Percentiles rank a stretch among this genome's conserved stretches.
phyloP scores from a whole-genome alignment of 2,329 filamentous ascomycete genomes.

The Aspergillus phoenicis region DNA sequence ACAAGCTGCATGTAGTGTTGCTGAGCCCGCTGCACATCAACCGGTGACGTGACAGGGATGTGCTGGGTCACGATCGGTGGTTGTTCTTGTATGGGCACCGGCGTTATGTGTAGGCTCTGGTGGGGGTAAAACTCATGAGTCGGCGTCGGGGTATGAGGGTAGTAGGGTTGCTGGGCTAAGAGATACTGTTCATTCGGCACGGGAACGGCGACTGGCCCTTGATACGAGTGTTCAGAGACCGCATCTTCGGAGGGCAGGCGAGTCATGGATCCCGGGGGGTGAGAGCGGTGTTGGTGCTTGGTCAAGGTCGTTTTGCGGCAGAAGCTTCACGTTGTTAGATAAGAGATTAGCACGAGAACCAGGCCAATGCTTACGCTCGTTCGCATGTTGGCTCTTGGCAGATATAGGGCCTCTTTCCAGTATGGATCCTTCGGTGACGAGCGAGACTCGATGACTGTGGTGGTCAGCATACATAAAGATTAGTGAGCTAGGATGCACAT shows the following conservation, averaged over 20 bases:
- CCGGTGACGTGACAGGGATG: slow-evolving; percentile 33
- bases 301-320: slow-evolving; percentile 47
- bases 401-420: slow-evolving; percentile 45
- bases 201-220: slow-evolving; percentile 32
- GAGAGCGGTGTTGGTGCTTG: slow-evolving; percentile 45
- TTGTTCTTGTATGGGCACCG: slow-evolving; percentile 34
- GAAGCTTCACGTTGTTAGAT: slow-evolving; percentile 31
- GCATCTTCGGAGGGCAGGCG: slow-evolving; percentile 41
- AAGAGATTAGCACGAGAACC: background rate
- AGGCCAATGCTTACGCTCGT: slow-evolving; percentile 33
- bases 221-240: slow-evolving; percentile 41
- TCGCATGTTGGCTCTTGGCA: slow-evolving; percentile 45
- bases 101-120: slow-evolving; percentile 35
- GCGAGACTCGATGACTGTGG: slow-evolving; percentile 44
- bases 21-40: slow-evolving; percentile 32
- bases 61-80: slow-evolving; percentile 35
- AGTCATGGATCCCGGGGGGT: slow-evolving; percentile 37
- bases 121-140: slow-evolving; percentile 42
- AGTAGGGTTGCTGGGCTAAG: slow-evolving; percentile 40
- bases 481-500: slow-evolving; percentile 20
- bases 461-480: slow-evolving; percentile 12
- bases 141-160: slow-evolving; percentile 36
- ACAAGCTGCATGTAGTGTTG: slow-evolving; percentile 39
- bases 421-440: slow-evolving; percentile 44
- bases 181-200: slow-evolving; percentile 40